phyloP scores from a whole-genome alignment of 371 early-diverging fungal genomes.

The Mucor mucedo region DNA sequence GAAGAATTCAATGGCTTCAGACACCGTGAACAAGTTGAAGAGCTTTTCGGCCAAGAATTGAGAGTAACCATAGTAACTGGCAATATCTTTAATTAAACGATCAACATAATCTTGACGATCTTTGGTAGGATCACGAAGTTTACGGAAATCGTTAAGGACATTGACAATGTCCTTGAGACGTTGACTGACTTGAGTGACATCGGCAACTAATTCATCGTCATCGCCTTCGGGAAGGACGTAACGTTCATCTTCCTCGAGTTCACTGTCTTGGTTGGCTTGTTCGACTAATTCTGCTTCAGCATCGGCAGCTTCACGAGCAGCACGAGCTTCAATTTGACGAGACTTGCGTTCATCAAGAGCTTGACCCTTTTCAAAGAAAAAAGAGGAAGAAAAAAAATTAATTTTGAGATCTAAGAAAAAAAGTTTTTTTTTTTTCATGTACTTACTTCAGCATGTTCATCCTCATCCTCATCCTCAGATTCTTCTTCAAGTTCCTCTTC shows the following conservation, averaged over 20 bases:
- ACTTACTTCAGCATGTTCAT: constrained; percentile 42
- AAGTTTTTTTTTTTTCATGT: constrained; percentile 5
- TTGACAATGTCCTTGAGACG: constrained; percentile 91
- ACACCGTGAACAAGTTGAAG: constrained; percentile 87
- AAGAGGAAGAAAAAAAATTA: neutral
- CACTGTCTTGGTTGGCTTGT: constrained; percentile 77
- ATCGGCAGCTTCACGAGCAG: constrained; percentile 56
- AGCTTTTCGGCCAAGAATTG: constrained; percentile 93
- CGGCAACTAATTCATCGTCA: constrained; percentile 70
- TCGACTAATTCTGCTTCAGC: constrained; percentile 78
- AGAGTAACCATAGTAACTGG: constrained; percentile 94
- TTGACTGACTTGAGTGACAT: constrained; percentile 72
- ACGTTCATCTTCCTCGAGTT: constrained; percentile 69
- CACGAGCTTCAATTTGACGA: constrained; percentile 67
- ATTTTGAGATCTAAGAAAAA: neutral
- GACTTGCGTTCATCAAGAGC: constrained; percentile 76
- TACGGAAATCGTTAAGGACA: constrained; percentile 86
- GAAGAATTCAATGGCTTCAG: constrained; percentile 96
- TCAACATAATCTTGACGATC: constrained; percentile 84
- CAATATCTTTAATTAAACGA: constrained; percentile 87
- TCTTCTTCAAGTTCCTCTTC: constrained; percentile 47
- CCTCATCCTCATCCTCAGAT: constrained; percentile 43
- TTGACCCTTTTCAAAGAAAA: constrained; percentile 28
- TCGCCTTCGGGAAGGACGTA: constrained; percentile 76
- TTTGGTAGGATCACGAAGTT: constrained; percentile 76